Evolutionary conservation across 2,329 filamentous ascomycete species (phyloP).

Genomic region (Venturia effusa): DNA sequence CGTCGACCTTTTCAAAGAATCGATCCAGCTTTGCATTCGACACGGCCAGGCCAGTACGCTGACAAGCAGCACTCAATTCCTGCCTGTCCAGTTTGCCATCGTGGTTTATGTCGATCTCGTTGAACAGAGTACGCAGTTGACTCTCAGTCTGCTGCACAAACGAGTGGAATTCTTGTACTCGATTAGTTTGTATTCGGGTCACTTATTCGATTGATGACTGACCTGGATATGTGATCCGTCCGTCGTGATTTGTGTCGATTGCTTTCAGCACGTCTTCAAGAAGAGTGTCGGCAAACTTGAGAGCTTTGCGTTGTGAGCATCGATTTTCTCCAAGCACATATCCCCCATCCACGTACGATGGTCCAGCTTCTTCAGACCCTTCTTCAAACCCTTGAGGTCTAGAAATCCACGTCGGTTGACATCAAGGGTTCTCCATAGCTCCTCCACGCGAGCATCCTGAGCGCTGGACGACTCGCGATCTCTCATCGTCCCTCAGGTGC

Average conservation of each 20-base stretch:
- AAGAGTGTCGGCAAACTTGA: constrained; percentile 88
- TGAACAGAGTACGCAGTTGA: constrained; percentile 72
- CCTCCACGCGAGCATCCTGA: constrained; percentile 70
- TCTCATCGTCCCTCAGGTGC: constrained; percentile 37
- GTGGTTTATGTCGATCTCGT: constrained; percentile 72
- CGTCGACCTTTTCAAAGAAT: constrained; percentile 86
- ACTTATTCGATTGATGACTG: constrained; percentile 14
- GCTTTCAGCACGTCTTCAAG: constrained; percentile 68
- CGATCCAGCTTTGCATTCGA: constrained; percentile 65
- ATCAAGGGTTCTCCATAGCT: constrained; percentile 76
- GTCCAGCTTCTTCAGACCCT: constrained; percentile 77
- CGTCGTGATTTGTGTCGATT: constrained; percentile 80
- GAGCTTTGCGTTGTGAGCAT: constrained; percentile 32
- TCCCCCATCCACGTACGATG: constrained; percentile 56
- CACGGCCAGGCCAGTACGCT: constrained; percentile 65
- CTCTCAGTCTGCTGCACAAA: constrained; percentile 84
- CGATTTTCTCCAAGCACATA: constrained; percentile 10
- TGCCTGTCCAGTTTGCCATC: constrained; percentile 77
- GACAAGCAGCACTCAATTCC: constrained; percentile 74
- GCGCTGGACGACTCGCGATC: constrained; percentile 66
- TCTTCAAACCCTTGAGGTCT: constrained; percentile 74
- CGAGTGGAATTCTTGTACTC: constrained; percentile 64
- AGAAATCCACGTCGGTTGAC: constrained; percentile 65
- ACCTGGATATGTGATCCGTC: constrained; percentile 87
- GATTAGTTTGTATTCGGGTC: constrained; percentile 15